Evolutionary conservation across 371 early-diverging fungal genomes (phyloP), one percentile per base, ranked within the genome.

Genomic region (Basidiobolus meristosporus): DNA sequence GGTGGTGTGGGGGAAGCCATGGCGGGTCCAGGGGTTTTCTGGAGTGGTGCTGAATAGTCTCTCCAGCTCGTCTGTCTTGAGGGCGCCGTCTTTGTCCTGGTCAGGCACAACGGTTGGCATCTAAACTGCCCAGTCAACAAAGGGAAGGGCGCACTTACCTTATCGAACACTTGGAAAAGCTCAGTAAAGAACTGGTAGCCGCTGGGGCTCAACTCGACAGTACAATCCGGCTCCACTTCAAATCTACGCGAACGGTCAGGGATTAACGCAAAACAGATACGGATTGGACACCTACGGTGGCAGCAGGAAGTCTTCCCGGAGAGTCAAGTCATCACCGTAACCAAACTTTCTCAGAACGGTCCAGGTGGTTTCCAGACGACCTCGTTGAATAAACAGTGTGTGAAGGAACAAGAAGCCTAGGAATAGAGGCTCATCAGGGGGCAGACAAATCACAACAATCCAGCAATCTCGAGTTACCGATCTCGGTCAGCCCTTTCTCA

Each of bases 291-390:
- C 60, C 50, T 59, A 79, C 68, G 64, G 59, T 34, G 93, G 95
- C 29, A 65, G 63, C 42, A 96, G 46, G 50, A 77, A 91, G 45
- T 90, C 92, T 51, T 88, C 86, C 31, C 87, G 60, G 38, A 97
- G 51, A 1, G 77, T 72, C 26, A 97, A 51, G 42, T 91, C 89
- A 48, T 90, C 86, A 19, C 88, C 90, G 51, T 97, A 95, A 14
- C 95, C 95, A 63, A 91, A 97, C 46, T 77, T 78, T 22, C 93
- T 62, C 30, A 97, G 55, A 2, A 97, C 92, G 16, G 87, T 84
- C 98, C 98, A 97, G 7, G 92, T 91, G 1, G 98, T 97, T 46
- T 97, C 98, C 7, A 91, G 64, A 16, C 95, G 70, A 2, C 98
- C 98, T 9, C 87, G 65, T 63, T 93, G 91, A 38, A 97, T 90